These are phyloP conservation scores for Globisporangium nodosum DNA, from an alignment of 352 stramenopile species.

Conservation along the genomic window DNA sequence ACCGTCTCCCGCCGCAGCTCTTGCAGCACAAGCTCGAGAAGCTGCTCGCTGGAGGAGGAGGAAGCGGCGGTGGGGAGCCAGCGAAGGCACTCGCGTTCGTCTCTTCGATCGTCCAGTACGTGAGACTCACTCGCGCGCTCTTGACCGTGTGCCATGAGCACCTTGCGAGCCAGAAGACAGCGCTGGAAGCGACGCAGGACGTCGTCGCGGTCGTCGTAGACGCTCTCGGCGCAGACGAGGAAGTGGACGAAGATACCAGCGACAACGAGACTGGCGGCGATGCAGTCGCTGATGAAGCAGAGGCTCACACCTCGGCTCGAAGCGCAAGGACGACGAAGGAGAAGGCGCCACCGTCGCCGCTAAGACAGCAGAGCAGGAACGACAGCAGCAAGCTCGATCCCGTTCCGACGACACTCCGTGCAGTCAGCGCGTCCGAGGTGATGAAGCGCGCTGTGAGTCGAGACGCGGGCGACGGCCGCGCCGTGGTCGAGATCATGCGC, in stretches of 20 bases:
- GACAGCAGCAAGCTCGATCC: neutral
- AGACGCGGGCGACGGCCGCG: constrained; percentile 35
- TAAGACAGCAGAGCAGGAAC: neutral
- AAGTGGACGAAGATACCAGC: constrained; percentile 3
- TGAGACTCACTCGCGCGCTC: constrained; percentile 30
- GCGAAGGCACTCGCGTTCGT: constrained; percentile 26
- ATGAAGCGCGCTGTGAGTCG: constrained; percentile 46
- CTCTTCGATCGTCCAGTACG: constrained; percentile 32
- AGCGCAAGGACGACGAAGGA: neutral
- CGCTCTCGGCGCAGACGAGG: constrained; percentile 4
- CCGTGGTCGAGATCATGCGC: constrained; percentile 39
- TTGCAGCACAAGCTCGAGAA: constrained; percentile 27
- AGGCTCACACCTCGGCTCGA: no score
- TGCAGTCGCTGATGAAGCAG: neutral
- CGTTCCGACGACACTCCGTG: neutral
- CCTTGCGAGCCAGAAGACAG: constrained; percentile 21
- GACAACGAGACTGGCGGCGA: neutral
- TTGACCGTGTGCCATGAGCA: constrained; percentile 37
- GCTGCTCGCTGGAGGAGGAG: constrained; percentile 4
- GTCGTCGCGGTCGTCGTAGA: constrained; percentile 20
- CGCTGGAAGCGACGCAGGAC: constrained; percentile 24
- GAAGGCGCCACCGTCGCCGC: neutral
- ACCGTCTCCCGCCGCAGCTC: constrained; percentile 24
- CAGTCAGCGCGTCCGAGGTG: constrained; percentile 30
- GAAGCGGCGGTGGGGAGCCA: constrained; percentile 11